phyloP scores from a whole-genome alignment of 345 rosid species.

The Gossypium ekmanianum region DNA sequence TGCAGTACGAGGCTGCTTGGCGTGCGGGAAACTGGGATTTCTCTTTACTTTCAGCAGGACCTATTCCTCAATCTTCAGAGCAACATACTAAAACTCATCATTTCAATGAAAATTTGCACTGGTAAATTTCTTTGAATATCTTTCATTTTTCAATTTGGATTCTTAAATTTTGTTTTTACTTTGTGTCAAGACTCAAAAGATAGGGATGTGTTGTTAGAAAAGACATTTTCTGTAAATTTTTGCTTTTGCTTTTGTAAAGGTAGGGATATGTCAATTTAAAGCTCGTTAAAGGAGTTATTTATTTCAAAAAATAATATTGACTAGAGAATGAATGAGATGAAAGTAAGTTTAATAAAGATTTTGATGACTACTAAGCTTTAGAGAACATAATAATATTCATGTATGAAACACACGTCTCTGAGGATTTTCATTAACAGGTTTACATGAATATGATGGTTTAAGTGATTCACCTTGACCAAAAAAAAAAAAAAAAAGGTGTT shows the following conservation, averaged over 20 bases:
- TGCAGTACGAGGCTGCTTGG: constrained; percentile 99
- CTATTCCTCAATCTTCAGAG: constrained; percentile 36
- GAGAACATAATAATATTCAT: neutral
- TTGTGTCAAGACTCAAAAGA: neutral
- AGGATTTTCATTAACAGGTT: neutral
- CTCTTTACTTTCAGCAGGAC: constrained; percentile 50
- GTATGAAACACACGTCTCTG: neutral
- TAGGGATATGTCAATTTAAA: neutral
- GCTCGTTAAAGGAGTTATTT: neutral
- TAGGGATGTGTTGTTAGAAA: neutral
- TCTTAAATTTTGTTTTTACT: neutral
- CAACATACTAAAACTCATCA: constrained; percentile 43
- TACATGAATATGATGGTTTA: constrained; percentile 1
- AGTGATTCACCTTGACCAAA: neutral
- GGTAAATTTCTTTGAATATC: constrained; percentile 42
- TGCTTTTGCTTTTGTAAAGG: neutral
- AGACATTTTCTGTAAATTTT: neutral
- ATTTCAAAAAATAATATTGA: neutral
- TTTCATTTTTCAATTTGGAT: neutral
- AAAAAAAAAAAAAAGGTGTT: neutral
- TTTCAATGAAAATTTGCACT: constrained; percentile 77
- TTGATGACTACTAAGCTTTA: constrained; percentile 8
- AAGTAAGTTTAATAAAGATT: neutral
- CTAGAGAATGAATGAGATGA: neutral
- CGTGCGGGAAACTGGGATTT: constrained; percentile 97